Percentiles rank a stretch among this genome's conserved stretches.
Evolutionary conservation across 371 early-diverging fungal species (phyloP).

Genomic region (Chytridium lagenaria): DNA sequence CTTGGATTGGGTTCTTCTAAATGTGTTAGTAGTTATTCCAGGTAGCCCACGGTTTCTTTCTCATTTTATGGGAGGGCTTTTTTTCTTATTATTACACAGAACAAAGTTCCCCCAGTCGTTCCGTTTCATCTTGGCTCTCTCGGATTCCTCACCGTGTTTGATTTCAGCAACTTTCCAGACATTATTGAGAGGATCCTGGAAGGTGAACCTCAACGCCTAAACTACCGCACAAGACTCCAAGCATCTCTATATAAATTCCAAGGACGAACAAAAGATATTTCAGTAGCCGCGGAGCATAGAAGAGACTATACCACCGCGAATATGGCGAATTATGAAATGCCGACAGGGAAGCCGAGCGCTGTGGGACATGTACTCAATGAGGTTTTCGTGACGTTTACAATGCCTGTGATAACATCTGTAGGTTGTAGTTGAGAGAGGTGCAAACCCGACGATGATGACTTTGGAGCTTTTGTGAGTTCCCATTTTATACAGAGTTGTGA

Average conservation of each 20-base stretch:
- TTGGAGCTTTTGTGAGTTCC: conserved; percentile 58
- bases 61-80: too few relatives aligned
- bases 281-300: background rate
- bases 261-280: background rate
- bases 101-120: conserved; percentile 83
- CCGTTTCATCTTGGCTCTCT: conserved; percentile 81
- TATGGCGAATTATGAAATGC: background rate
- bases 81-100: conserved; percentile 52
- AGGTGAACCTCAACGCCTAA: conserved; percentile 65
- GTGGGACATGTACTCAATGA: conserved; percentile 34
- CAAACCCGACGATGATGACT: conserved; percentile 83
- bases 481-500: too few relatives aligned
- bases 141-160: conserved; percentile 90
- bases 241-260: conserved; percentile 73
- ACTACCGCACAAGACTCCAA: conserved; percentile 85
- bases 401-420: conserved; percentile 73
- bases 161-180: conserved; percentile 67
- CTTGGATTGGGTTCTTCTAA: too few relatives aligned
- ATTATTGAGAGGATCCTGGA: conserved; percentile 36
- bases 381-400: background rate
- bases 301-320: background rate
- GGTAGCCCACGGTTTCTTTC: too few relatives aligned
- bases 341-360: conserved; percentile 20
- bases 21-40: too few relatives aligned
- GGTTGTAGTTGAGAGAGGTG: conserved; percentile 88